Evolutionary conservation across 2,329 filamentous ascomycete species (phyloP).

Genomic region (Beauveria brongniartii): DNA sequence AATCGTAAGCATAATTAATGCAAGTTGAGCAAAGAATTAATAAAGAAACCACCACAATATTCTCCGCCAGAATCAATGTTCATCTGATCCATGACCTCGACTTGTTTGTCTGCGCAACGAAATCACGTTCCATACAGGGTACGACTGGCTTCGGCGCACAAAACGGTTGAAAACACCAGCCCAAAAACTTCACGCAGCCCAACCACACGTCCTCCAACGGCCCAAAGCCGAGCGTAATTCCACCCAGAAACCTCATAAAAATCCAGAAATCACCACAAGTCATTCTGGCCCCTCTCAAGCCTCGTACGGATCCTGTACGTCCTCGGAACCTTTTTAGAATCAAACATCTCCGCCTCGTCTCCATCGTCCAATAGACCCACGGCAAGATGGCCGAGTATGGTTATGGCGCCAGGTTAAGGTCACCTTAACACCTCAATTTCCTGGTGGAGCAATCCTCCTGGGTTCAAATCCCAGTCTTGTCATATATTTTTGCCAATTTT

Average conservation of each 20-base stretch:
- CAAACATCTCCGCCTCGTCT: conserved; percentile 5
- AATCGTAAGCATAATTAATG: too few species aligned
- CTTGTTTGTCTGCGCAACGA: too few species aligned
- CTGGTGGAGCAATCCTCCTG: conserved; percentile 29
- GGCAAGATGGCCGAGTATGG: conserved; percentile 29
- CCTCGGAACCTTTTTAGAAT: background rate
- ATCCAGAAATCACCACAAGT: background rate
- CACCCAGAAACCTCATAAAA: background rate
- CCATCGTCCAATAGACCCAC: conserved; percentile 1
- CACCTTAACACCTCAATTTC: conserved; percentile 21
- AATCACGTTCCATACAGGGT: background rate
- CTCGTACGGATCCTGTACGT: background rate
- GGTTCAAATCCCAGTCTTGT: conserved; percentile 29
- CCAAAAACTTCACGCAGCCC: background rate
- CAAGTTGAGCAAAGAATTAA: too few species aligned
- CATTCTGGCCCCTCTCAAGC: background rate
- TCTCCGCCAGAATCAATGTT: too few species aligned
- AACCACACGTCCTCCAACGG: background rate
- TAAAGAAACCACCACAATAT: too few species aligned
- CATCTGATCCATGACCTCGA: too few species aligned
- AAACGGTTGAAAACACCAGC: background rate
- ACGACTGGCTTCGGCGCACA: background rate
- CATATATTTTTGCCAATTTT: conserved; percentile 12
- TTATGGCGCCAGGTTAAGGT: conserved; percentile 30
- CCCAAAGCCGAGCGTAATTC: too few species aligned